These are phyloP conservation scores for Botrytis deweyae DNA, from an alignment of 2,329 filamentous ascomycete species.

Conservation along the genomic window DNA sequence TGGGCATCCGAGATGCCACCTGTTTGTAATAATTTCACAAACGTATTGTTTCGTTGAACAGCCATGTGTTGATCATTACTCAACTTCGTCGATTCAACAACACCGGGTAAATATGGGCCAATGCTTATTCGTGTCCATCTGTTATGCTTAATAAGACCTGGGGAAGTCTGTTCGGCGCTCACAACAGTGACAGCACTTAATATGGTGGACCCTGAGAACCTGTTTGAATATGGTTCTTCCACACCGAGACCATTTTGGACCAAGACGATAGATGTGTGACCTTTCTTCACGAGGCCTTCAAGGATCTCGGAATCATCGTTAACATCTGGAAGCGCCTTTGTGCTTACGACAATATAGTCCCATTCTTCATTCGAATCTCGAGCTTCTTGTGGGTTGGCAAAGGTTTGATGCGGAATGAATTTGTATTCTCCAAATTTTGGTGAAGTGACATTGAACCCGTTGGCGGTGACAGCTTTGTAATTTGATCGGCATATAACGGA, in stretches of 20 bases:
- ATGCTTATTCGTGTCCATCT: conserved; percentile 72
- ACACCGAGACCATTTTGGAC: conserved; percentile 39
- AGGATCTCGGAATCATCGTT: conserved; percentile 37
- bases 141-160: conserved; percentile 66
- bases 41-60: conserved; percentile 41
- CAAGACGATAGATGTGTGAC: conserved; percentile 35
- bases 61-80: conserved; percentile 22
- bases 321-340: conserved; percentile 39
- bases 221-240: conserved; percentile 56
- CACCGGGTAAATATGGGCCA: conserved; percentile 60
- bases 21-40: conserved; percentile 46
- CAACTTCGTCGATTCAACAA: conserved; percentile 36
- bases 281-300: conserved; percentile 31
- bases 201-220: conserved; percentile 61
- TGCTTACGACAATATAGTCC: conserved; percentile 41
- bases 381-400: conserved; percentile 53
- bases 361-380: conserved; percentile 42
- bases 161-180: conserved; percentile 63
- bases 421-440: conserved; percentile 66
- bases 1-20: conserved; percentile 66
- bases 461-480: conserved; percentile 59
- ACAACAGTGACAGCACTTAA: conserved; percentile 69
- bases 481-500: conserved; percentile 75
- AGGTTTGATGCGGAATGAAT: conserved; percentile 62
- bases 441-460: conserved; percentile 64